Evolutionary conservation across 495 filamentous ascomycete species (phyloP).

Genomic region (Xylaria acuta): DNA sequence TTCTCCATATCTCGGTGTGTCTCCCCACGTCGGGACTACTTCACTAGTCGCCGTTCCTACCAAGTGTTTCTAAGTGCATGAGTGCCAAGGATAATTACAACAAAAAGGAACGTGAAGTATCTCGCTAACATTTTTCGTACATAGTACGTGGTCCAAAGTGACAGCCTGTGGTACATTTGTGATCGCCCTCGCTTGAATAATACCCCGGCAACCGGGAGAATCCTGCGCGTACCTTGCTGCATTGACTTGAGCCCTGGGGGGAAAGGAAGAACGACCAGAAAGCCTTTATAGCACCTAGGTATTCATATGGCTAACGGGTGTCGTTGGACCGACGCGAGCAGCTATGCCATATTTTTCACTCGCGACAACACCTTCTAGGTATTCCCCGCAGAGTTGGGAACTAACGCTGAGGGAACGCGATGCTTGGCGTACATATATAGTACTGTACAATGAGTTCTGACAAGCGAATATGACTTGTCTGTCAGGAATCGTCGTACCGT

Average conservation of each 20-base stretch:
- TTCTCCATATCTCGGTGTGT: neutral
- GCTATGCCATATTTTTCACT: neutral
- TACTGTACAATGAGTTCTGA: conserved; percentile 6
- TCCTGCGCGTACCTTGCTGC: neutral
- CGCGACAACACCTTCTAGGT: neutral
- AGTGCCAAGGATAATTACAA: conserved; percentile 16
- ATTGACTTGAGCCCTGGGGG: neutral
- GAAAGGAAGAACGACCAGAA: neutral
- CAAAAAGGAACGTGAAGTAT: conserved; percentile 2
- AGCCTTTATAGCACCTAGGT: neutral
- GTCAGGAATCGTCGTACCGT: neutral
- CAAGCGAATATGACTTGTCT: neutral
- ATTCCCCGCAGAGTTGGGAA: neutral
- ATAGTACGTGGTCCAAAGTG: neutral
- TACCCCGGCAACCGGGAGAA: neutral
- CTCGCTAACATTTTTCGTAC: conserved; percentile 15
- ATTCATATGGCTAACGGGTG: neutral
- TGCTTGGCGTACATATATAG: neutral
- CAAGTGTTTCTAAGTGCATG: conserved; percentile 11
- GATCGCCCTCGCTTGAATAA: neutral
- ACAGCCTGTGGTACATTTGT: conserved; percentile 3
- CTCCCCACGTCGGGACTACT: conserved; percentile 13
- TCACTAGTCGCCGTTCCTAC: conserved; percentile 10
- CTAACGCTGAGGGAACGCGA: too few species aligned
- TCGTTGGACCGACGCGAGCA: neutral